Conservation (phyloP, 371 early-diverging fungal genomes). For the Mucor saturninus region DNA sequence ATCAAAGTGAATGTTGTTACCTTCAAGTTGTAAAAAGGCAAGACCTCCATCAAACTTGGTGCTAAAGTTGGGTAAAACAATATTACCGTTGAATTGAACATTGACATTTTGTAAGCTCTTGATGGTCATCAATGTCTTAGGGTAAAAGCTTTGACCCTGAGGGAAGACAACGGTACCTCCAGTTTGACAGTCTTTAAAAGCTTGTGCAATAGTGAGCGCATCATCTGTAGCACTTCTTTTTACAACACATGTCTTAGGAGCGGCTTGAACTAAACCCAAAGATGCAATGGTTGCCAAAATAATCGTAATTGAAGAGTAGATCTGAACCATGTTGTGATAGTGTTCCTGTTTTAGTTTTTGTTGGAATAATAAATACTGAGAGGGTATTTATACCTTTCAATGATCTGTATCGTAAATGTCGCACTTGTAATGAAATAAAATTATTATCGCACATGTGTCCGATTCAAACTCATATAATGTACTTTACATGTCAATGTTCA, state of each 20-base stretch:
- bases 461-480: too few relatives aligned
- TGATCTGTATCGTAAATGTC: too few relatives aligned
- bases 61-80: conserved; percentile 33
- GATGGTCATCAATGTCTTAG: conserved; percentile 27
- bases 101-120: conserved; percentile 30
- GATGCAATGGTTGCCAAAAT: background rate
- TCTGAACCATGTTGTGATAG: background rate
- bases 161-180: conserved; percentile 42
- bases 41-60: conserved; percentile 29
- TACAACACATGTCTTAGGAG: background rate
- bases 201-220: conserved; percentile 28
- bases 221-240: conserved; percentile 19
- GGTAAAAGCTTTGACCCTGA: conserved; percentile 32
- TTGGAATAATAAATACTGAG: too few relatives aligned
- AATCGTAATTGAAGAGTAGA: background rate
- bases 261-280: conserved; percentile 9
- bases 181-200: conserved; percentile 34
- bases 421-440: background rate
- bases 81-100: conserved; percentile 33
- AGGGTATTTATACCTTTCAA: too few relatives aligned
- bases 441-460: background rate
- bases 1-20: conserved; percentile 32
- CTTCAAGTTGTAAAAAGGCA: conserved; percentile 32
- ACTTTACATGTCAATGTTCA: too few relatives aligned
- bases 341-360: too few relatives aligned